Conservation (phyloP, 139 green algal genomes). For the Eudorina sp. region DNA sequence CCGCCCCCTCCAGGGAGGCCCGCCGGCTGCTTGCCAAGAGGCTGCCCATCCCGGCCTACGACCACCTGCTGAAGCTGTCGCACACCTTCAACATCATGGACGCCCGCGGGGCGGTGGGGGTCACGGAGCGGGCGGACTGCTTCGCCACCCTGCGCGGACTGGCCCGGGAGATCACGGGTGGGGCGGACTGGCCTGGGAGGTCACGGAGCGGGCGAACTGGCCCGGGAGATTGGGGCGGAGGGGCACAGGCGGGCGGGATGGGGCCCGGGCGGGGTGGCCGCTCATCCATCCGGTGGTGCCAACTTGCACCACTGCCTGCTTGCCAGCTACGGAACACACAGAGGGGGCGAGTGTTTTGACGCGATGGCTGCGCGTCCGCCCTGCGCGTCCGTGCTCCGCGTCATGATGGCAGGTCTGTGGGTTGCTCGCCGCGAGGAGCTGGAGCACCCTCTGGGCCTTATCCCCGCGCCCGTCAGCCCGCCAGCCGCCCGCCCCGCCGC, state of each 20-base stretch:
- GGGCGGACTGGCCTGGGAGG: slow-evolving; percentile 71
- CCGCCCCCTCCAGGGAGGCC: slow-evolving; percentile 75
- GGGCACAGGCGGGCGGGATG: neutral
- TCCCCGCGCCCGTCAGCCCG: slow-evolving; percentile 43
- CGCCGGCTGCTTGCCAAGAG: slow-evolving; percentile 87
- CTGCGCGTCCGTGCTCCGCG: too few relatives aligned
- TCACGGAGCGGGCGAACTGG: slow-evolving; percentile 66
- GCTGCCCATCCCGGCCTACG: slow-evolving; percentile 96
- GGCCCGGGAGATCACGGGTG: slow-evolving; percentile 75
- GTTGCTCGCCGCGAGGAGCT: slow-evolving; percentile 92
- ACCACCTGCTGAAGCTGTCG: slow-evolving; percentile 97
- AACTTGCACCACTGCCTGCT: too few relatives aligned
- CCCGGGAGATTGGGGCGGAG: too few relatives aligned
- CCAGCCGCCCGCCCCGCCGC: neutral
- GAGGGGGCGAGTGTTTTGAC: too few relatives aligned
- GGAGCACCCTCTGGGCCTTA: slow-evolving; percentile 86
- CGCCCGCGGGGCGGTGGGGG: slow-evolving; percentile 91
- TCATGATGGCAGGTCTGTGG: slow-evolving; percentile 91
- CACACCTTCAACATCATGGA: slow-evolving; percentile 99
- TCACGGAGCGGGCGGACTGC: slow-evolving; percentile 95
- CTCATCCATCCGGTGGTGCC: too few relatives aligned
- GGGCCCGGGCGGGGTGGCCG: neutral
- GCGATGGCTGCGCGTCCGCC: too few relatives aligned
- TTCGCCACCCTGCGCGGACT: slow-evolving; percentile 94
- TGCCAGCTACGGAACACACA: too few relatives aligned